These are phyloP conservation scores for Carex myosuroides DNA, from an alignment of 176 grass and related monocot genomes.

Conservation along the genomic window DNA sequence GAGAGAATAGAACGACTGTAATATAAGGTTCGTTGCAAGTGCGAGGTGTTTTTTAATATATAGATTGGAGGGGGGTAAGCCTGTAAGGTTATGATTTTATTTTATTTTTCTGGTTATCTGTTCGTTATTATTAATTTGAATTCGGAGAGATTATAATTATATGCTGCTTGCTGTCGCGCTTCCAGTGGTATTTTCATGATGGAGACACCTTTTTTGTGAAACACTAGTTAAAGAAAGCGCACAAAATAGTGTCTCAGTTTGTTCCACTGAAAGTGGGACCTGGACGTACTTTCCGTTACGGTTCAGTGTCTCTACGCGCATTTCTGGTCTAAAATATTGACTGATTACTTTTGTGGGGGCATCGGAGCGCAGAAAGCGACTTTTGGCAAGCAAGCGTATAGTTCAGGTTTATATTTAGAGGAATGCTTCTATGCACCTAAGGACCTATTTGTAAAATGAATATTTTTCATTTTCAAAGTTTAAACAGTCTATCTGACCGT, in stretches of 20 bases:
- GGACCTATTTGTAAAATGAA: too few species aligned
- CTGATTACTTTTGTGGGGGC: not conserved
- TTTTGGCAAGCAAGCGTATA: slow-evolving; percentile 16
- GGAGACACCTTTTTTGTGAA: not conserved
- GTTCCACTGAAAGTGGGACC: not conserved
- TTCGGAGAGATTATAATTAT: not conserved
- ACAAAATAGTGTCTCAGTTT: not conserved
- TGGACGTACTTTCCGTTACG: not conserved
- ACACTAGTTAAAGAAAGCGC: not conserved
- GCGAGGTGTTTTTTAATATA: slow-evolving; percentile 7
- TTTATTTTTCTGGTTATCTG: not conserved
- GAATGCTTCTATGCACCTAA: too few species aligned
- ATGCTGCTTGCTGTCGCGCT: slow-evolving; percentile 13
- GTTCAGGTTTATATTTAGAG: not conserved
- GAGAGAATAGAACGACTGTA: not conserved
- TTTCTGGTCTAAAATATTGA: not conserved
- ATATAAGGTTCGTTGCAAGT: slow-evolving; percentile 8
- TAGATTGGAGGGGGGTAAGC: not conserved
- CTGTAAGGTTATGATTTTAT: not conserved
- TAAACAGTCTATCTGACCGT: too few species aligned
- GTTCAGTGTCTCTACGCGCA: not conserved
- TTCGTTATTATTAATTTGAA: slow-evolving; percentile 3
- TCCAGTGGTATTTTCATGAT: slow-evolving; percentile 1
- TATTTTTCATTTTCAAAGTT: too few species aligned
- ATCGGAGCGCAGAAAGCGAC: slow-evolving; percentile 20